Percentiles rank a stretch among this genome's conserved stretches.
Evolutionary conservation across 192 early-diverging fungal species (phyloP).

Genomic region (Phycomyces nitens): DNA sequence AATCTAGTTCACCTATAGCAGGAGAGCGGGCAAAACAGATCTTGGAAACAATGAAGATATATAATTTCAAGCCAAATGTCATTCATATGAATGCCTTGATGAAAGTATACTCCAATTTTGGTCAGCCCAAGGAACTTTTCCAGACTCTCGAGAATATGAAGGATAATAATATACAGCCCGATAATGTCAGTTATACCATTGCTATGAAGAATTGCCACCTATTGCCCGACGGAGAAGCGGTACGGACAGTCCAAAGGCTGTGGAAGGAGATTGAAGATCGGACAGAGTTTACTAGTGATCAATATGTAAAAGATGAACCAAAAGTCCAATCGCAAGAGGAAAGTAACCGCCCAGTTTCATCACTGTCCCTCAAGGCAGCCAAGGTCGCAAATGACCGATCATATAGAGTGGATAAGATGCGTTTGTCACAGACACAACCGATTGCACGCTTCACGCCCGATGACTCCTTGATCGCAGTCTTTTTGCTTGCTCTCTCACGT

Average conservation of each 20-base stretch:
- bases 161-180: neutral
- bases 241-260: neutral
- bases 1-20: neutral
- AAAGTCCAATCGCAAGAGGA: neutral
- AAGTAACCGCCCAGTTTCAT: too few species aligned
- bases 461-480: slow-evolving; percentile 4
- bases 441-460: neutral
- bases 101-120: neutral
- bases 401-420: neutral
- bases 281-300: neutral
- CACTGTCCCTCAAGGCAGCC: neutral
- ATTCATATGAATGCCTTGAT: slow-evolving; percentile 1
- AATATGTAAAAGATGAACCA: too few species aligned
- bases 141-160: neutral
- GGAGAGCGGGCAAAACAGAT: neutral
- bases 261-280: neutral
- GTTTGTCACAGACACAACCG: too few species aligned
- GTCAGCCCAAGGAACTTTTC: neutral
- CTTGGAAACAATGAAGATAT: neutral
- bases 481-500: neutral
- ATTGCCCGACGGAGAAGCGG: neutral
- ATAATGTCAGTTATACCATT: neutral
- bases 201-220: neutral
- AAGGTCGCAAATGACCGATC: neutral
- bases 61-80: neutral